Conservation (phyloP, 2,329 filamentous ascomycete species). For the Ceratocystis alfenasii region DNA sequence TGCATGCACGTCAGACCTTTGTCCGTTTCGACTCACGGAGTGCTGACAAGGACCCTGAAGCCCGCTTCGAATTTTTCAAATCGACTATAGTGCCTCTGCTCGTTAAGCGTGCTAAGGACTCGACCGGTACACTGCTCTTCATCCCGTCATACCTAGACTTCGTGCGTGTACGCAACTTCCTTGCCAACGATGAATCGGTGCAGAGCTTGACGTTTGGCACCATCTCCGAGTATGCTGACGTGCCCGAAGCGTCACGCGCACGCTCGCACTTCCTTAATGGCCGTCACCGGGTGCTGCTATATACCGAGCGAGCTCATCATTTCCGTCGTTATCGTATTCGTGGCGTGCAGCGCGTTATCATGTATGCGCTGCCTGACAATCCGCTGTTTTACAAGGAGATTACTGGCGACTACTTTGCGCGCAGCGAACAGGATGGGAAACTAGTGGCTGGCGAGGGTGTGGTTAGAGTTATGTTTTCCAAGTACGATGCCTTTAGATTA, state of each 20-base stretch:
- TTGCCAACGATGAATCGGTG: slow-evolving; percentile 56
- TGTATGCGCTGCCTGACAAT: slow-evolving; percentile 87
- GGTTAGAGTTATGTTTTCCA: slow-evolving; percentile 61
- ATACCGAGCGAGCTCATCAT: slow-evolving; percentile 93
- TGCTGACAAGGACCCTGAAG: slow-evolving; percentile 61
- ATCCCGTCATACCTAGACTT: slow-evolving; percentile 93
- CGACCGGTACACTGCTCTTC: slow-evolving; percentile 67
- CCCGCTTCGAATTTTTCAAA: slow-evolving; percentile 83
- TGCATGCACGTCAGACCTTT: slow-evolving; percentile 76
- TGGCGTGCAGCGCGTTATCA: slow-evolving; percentile 71
- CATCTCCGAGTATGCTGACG: slow-evolving; percentile 77
- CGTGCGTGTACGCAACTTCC: slow-evolving; percentile 82
- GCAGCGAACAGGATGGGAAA: slow-evolving; percentile 45
- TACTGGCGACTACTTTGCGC: slow-evolving; percentile 52
- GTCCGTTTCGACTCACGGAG: slow-evolving; percentile 60
- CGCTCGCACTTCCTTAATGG: slow-evolving; percentile 78
- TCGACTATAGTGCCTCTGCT: slow-evolving; percentile 67
- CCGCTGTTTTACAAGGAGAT: slow-evolving; percentile 69
- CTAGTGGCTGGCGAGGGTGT: slow-evolving; percentile 48
- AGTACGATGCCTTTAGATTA: slow-evolving; percentile 77
- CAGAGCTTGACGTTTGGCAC: slow-evolving; percentile 55
- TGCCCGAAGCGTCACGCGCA: slow-evolving; percentile 68
- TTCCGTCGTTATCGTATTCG: slow-evolving; percentile 77
- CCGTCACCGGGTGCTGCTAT: slow-evolving; percentile 70
- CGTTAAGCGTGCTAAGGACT: slow-evolving; percentile 52